Evolutionary conservation across 257 asterid species (phyloP).

Genomic region (Jacaranda copaia): DNA sequence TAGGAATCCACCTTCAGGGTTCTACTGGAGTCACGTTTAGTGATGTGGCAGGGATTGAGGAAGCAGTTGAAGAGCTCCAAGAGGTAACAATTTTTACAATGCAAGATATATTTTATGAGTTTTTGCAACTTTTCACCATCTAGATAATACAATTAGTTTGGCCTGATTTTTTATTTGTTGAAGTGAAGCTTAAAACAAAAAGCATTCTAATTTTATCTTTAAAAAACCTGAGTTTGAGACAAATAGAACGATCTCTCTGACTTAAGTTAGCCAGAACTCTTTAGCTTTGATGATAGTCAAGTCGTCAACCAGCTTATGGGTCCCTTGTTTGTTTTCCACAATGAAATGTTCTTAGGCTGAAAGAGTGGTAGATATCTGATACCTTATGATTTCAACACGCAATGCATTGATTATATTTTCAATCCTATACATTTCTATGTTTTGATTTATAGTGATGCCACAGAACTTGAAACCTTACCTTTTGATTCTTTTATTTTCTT

Average conservation of each 20-base stretch:
- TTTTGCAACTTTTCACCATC: conserved; percentile 20
- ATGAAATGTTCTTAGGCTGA: conserved; percentile 28
- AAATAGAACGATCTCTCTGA: background rate
- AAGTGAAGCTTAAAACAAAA: background rate
- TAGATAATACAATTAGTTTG: background rate
- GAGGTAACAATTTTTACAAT: conserved; percentile 61
- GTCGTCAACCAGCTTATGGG: conserved; percentile 11
- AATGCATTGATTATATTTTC: conserved; percentile 2
- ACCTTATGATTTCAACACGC: conserved; percentile 6
- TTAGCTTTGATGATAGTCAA: conserved; percentile 19
- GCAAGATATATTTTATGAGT: conserved; percentile 11
- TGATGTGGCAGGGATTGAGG: conserved; percentile 99
- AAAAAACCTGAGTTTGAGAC: background rate
- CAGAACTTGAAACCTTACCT: conserved; percentile 21
- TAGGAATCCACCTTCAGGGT: conserved; percentile 63
- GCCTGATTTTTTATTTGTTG: background rate
- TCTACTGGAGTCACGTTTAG: conserved; percentile 89
- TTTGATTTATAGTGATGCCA: conserved; percentile 25
- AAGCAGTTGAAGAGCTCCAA: conserved; percentile 98
- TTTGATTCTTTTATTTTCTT: conserved; percentile 15
- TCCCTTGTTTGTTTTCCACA: conserved; percentile 22
- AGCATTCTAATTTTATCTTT: background rate
- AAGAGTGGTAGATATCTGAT: conserved; percentile 9
- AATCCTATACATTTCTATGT: background rate
- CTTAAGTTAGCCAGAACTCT: conserved; percentile 23